Conservation (phyloP, 2,329 filamentous ascomycete genomes). For the Aspergillus quadricinctus region DNA sequence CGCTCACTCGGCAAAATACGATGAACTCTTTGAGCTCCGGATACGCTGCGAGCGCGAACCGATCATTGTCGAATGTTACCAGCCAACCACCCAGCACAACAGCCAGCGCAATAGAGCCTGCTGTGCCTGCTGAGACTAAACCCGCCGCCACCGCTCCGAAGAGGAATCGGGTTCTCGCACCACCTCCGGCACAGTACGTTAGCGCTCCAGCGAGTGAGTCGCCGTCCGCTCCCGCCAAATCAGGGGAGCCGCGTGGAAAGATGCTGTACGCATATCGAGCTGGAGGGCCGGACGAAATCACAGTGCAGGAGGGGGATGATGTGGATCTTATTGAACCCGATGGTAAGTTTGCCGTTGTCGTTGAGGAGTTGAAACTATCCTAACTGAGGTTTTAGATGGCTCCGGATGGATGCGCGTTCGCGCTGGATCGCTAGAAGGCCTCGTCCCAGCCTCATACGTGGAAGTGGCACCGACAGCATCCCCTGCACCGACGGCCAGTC, state of each 20-base stretch:
- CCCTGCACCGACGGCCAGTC: conserved; percentile 33
- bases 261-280: conserved; percentile 89
- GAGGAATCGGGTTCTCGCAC: conserved; percentile 76
- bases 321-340: conserved; percentile 78
- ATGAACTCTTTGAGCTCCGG: conserved; percentile 88
- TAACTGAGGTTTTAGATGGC: conserved; percentile 58
- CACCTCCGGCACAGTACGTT: conserved; percentile 78
- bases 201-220: conserved; percentile 57
- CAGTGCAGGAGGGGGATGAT: conserved; percentile 72
- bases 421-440: conserved; percentile 65
- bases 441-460: conserved; percentile 83
- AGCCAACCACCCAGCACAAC: conserved; percentile 48
- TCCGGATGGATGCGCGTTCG: conserved; percentile 88
- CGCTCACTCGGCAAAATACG: conserved; percentile 74
- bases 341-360: conserved; percentile 56
- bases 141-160: conserved; percentile 24
- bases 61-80: conserved; percentile 64
- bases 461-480: conserved; percentile 56
- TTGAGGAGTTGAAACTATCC: not conserved
- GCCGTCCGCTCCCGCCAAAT: conserved; percentile 19
- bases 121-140: conserved; percentile 32
- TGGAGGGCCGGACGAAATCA: conserved; percentile 74
- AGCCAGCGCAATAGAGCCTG: conserved; percentile 45
- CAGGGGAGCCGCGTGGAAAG: conserved; percentile 64
- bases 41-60: conserved; percentile 72